These are phyloP conservation scores for Neoboletus subvelutipes DNA, from an alignment of 768 basidiomycete genomes.

Conservation along the genomic window DNA sequence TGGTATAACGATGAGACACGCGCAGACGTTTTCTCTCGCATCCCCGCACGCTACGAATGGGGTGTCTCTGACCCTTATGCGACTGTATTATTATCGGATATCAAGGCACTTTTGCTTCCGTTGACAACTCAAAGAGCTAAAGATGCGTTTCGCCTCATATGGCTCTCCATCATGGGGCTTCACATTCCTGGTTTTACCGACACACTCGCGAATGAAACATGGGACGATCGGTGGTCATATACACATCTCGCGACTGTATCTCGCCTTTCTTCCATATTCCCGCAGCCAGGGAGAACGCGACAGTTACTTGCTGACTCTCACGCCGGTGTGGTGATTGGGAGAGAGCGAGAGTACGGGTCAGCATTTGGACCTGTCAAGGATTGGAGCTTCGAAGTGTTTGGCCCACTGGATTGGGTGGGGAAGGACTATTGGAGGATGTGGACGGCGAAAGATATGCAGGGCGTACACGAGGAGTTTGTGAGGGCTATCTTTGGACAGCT, in stretches of 20 bases:
- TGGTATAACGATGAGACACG: conserved; percentile 63
- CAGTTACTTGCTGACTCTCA: conserved; percentile 54
- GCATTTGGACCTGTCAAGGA: conserved; percentile 68
- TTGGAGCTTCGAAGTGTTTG: conserved; percentile 58
- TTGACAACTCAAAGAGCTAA: conserved; percentile 46
- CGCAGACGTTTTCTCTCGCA: conserved; percentile 41
- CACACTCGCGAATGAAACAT: conserved; percentile 41
- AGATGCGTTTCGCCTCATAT: conserved; percentile 60
- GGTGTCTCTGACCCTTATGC: conserved; percentile 66
- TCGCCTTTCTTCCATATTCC: conserved; percentile 55
- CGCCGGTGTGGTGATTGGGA: conserved; percentile 66
- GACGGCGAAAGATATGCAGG: conserved; percentile 48
- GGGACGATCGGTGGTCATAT: conserved; percentile 71
- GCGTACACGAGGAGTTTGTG: conserved; percentile 49
- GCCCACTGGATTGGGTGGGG: conserved; percentile 50
- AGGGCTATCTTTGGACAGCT: conserved; percentile 61
- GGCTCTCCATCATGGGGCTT: conserved; percentile 70
- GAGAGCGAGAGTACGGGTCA: conserved; percentile 57
- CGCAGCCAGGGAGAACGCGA: conserved; percentile 33
- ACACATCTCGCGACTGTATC: conserved; percentile 44
- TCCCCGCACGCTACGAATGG: conserved; percentile 57
- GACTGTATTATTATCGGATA: conserved; percentile 70
- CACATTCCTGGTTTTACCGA: conserved; percentile 64
- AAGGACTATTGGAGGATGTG: conserved; percentile 41
- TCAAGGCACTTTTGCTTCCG: conserved; percentile 55